These are phyloP conservation scores for Colletotrichum theobromicola DNA, from an alignment of 2,329 filamentous ascomycete species.

Conservation along the genomic window DNA sequence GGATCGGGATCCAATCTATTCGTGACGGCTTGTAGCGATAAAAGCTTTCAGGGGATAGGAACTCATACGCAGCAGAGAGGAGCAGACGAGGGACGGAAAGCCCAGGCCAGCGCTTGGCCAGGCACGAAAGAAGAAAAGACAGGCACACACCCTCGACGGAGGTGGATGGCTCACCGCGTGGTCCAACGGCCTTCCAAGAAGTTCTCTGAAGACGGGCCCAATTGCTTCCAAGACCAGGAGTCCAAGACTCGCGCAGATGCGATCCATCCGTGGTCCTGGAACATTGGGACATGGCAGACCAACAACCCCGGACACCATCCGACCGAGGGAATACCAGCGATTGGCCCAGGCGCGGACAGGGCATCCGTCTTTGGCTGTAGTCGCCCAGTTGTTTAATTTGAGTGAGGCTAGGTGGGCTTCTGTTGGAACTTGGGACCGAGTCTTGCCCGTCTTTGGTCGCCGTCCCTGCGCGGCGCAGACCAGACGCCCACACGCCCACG, in stretches of 20 bases:
- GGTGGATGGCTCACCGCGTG: background rate
- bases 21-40: constrained; percentile 7
- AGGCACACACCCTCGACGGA: background rate
- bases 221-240: no score
- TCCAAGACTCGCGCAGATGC: background rate
- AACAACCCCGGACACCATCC: background rate
- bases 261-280: constrained; percentile 12
- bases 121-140: background rate
- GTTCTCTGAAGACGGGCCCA: background rate
- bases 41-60: constrained; percentile 5
- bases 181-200: background rate
- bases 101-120: background rate
- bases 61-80: background rate
- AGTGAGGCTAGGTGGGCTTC: constrained; percentile 7
- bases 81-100: background rate
- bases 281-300: background rate
- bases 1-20: constrained; percentile 12
- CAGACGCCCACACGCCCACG: no score
- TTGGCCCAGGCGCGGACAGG: constrained; percentile 1
- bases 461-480: background rate
- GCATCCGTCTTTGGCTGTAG: constrained; percentile 7
- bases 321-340: constrained; percentile 4
- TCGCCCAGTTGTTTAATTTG: constrained; percentile 16
- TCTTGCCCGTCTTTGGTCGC: background rate
- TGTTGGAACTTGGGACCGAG: background rate